Conservation (phyloP, 129 eudicot genomes). For the Helianthus tuberosus region DNA sequence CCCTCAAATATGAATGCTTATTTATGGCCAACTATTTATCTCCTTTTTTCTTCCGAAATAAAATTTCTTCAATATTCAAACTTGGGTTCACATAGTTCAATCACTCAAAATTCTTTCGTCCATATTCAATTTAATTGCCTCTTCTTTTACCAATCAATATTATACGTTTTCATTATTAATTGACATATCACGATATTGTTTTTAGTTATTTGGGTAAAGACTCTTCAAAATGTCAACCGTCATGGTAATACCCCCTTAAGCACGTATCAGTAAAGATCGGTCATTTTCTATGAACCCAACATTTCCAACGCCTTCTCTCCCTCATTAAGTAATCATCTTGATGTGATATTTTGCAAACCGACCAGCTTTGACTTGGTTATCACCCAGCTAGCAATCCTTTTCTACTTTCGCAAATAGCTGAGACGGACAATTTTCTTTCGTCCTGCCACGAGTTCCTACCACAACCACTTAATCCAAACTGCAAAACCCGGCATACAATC, state of each 20-base stretch:
- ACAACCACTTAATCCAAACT: conserved; percentile 34
- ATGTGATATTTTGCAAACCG: conserved; percentile 21
- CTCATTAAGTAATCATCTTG: neutral
- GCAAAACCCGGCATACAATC: conserved; percentile 31
- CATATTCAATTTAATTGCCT: neutral
- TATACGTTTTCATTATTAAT: neutral
- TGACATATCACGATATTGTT: neutral
- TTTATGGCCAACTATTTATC: too few species aligned
- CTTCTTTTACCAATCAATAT: neutral
- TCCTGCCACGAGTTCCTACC: conserved; percentile 32
- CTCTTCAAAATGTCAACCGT: too few species aligned
- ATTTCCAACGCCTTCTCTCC: neutral
- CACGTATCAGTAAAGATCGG: neutral
- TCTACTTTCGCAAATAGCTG: conserved; percentile 29
- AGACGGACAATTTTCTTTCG: conserved; percentile 12
- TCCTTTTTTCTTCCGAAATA: too few species aligned
- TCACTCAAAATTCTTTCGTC: too few species aligned
- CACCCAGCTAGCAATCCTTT: conserved; percentile 41
- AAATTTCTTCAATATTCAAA: too few species aligned
- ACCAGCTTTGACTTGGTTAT: conserved; percentile 7
- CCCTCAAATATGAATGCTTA: neutral
- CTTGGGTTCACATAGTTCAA: too few species aligned
- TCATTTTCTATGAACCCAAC: neutral
- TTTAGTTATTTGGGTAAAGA: neutral
- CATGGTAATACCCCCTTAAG: neutral